Evolutionary conservation across 2,329 filamentous ascomycete genomes (phyloP).

Genomic region (Xylaria sp.): DNA sequence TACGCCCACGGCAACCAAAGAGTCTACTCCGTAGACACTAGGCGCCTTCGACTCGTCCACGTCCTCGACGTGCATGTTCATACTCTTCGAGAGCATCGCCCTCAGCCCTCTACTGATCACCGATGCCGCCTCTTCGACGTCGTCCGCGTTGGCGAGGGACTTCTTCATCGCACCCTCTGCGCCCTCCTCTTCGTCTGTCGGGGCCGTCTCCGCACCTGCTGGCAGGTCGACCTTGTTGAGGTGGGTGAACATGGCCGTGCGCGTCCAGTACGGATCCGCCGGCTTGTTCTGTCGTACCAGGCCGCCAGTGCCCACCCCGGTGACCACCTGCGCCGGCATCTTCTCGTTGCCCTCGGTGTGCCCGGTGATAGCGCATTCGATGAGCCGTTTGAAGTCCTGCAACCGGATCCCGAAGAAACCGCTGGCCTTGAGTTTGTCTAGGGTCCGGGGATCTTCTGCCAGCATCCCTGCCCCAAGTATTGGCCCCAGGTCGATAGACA

Average conservation of each 20-base stretch:
- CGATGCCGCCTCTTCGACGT: constrained; percentile 35
- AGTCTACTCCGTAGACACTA: constrained; percentile 55
- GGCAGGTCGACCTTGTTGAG: constrained; percentile 53
- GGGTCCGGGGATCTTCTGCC: constrained; percentile 49
- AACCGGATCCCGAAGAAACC: constrained; percentile 59
- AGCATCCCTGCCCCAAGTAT: constrained; percentile 59
- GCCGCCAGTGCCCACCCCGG: constrained; percentile 58
- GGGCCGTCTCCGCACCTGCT: constrained; percentile 13
- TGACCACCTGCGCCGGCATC: constrained; percentile 52
- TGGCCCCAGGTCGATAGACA: constrained; percentile 55
- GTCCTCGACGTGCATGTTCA: constrained; percentile 49
- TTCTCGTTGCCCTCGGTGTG: constrained; percentile 31
- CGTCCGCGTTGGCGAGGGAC: constrained; percentile 32
- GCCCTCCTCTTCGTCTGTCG: not conserved
- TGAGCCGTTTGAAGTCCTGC: constrained; percentile 50
- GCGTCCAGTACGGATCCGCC: constrained; percentile 57
- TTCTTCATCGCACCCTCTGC: constrained; percentile 32
- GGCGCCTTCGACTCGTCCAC: constrained; percentile 46
- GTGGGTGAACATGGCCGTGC: constrained; percentile 51
- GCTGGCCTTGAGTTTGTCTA: constrained; percentile 51
- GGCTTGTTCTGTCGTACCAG: constrained; percentile 55
- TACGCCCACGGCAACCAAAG: constrained; percentile 54
- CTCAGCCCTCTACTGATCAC: constrained; percentile 43
- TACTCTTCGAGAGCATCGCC: constrained; percentile 47
- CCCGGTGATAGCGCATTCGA: constrained; percentile 50